These are phyloP conservation scores for Nothophoma quercina DNA, from an alignment of 2,329 filamentous ascomycete species.

Conservation along the genomic window DNA sequence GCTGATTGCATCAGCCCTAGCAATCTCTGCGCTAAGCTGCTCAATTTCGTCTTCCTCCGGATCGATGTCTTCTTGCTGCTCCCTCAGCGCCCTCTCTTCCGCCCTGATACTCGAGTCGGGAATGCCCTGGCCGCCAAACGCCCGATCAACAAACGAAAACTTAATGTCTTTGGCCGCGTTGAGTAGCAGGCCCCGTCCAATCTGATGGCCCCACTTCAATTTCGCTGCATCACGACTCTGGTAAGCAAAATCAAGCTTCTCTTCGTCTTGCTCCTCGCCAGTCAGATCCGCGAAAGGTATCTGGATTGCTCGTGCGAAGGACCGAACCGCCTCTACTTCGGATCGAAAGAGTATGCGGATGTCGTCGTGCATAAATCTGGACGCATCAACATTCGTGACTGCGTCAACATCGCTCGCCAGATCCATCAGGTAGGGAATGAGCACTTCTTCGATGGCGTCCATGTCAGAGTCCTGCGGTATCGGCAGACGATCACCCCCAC, in stretches of 20 bases:
- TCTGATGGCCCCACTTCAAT: constrained; percentile 66
- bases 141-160: constrained; percentile 65
- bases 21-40: constrained; percentile 45
- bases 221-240: constrained; percentile 56
- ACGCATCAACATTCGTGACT: constrained; percentile 65
- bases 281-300: constrained; percentile 62
- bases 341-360: constrained; percentile 60
- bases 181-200: constrained; percentile 66
- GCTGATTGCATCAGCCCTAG: constrained; percentile 22
- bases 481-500: constrained; percentile 58
- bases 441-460: constrained; percentile 61
- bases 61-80: constrained; percentile 58
- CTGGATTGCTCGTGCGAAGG: constrained; percentile 63
- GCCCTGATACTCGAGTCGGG: constrained; percentile 49
- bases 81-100: constrained; percentile 51
- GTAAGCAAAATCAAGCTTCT: constrained; percentile 32
- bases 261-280: constrained; percentile 43
- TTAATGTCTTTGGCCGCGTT: constrained; percentile 63
- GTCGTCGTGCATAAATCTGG: constrained; percentile 65
- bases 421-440: constrained; percentile 67
- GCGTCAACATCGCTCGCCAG: constrained; percentile 60
- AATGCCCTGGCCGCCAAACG: constrained; percentile 67
- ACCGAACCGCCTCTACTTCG: constrained; percentile 63
- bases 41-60: constrained; percentile 55
- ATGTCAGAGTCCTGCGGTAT: constrained; percentile 59